Percentiles rank a stretch among this genome's conserved stretches.
Evolutionary conservation across 2,329 filamentous ascomycete genomes (phyloP).

Genomic region (Grosmannia penicillata): DNA sequence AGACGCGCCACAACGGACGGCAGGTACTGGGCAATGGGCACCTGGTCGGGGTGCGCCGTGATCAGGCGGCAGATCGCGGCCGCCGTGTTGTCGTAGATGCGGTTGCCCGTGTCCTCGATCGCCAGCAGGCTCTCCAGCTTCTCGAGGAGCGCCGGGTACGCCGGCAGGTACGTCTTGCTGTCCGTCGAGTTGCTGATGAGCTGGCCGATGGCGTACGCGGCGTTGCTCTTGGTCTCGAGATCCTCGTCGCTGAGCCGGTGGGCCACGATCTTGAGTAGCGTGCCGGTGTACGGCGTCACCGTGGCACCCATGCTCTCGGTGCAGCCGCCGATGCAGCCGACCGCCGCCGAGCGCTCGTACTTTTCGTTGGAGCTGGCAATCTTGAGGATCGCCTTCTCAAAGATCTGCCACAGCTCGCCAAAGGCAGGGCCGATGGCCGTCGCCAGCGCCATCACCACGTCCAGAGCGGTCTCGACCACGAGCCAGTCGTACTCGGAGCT

Average conservation of each 20-base stretch:
- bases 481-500: conserved; percentile 97
- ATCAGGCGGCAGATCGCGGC: conserved; percentile 91
- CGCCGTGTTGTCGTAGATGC: conserved; percentile 82
- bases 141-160: conserved; percentile 62
- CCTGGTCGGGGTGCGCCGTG: conserved; percentile 66
- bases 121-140: conserved; percentile 79
- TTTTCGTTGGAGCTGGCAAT: conserved; percentile 75
- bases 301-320: conserved; percentile 67
- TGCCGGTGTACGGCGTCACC: conserved; percentile 68
- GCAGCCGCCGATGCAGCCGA: conserved; percentile 86
- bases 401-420: conserved; percentile 84
- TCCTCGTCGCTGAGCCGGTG: conserved; percentile 85
- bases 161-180: conserved; percentile 55
- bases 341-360: conserved; percentile 76
- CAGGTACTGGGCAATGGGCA: conserved; percentile 69
- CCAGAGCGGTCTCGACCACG: conserved; percentile 84
- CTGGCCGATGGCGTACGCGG: conserved; percentile 79
- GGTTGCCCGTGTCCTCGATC: conserved; percentile 48
- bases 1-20: conserved; percentile 66
- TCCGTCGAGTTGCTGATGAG: conserved; percentile 71
- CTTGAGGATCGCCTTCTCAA: conserved; percentile 81
- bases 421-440: conserved; percentile 71
- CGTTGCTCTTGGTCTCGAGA: conserved; percentile 84
- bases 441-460: conserved; percentile 75
- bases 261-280: conserved; percentile 64